A percentile compares a stretch with the other conserved stretches of the same genome.
phyloP scores from a whole-genome alignment of 164 flowering plant genomes.

The Magnolia sinica region DNA sequence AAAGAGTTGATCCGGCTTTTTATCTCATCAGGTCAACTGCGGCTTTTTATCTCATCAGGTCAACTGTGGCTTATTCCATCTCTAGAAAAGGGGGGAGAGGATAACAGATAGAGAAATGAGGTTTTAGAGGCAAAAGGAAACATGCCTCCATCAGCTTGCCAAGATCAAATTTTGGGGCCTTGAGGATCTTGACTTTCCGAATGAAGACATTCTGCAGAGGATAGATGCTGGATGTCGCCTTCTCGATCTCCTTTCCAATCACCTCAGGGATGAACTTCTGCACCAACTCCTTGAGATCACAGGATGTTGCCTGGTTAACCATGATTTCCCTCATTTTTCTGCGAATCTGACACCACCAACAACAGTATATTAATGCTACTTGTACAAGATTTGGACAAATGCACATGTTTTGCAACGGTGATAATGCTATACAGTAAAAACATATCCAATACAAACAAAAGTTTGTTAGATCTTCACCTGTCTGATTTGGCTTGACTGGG shows the following conservation, averaged over 20 bases:
- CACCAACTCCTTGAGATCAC: conserved; percentile 37
- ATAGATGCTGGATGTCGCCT: conserved; percentile 34
- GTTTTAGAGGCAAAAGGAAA: background rate
- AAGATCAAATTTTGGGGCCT: conserved; percentile 44
- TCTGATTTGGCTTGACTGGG: conserved; percentile 36
- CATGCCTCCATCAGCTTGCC: conserved; percentile 42
- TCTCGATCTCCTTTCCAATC: conserved; percentile 42
- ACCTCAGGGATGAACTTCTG: conserved; percentile 35
- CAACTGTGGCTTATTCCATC: background rate
- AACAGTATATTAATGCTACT: background rate
- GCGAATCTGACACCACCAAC: conserved; percentile 27
- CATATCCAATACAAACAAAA: too few species aligned
- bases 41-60: background rate
- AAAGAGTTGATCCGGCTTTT: too few species aligned
- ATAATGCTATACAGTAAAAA: too few species aligned
- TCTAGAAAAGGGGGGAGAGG: background rate
- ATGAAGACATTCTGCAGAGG: conserved; percentile 41
- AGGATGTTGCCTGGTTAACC: conserved; percentile 35
- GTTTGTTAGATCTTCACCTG: conserved; percentile 18
- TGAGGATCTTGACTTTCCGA: conserved; percentile 39
- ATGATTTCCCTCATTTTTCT: conserved; percentile 39
- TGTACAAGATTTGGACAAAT: too few species aligned
- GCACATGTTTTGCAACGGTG: too few species aligned
- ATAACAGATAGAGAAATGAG: background rate
- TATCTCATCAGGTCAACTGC: too few species aligned